Evolutionary conservation across 805 yeast genomes (phyloP), one percentile per base, ranked within the genome.

Genomic region (Dipodascopsis uninucleata): DNA sequence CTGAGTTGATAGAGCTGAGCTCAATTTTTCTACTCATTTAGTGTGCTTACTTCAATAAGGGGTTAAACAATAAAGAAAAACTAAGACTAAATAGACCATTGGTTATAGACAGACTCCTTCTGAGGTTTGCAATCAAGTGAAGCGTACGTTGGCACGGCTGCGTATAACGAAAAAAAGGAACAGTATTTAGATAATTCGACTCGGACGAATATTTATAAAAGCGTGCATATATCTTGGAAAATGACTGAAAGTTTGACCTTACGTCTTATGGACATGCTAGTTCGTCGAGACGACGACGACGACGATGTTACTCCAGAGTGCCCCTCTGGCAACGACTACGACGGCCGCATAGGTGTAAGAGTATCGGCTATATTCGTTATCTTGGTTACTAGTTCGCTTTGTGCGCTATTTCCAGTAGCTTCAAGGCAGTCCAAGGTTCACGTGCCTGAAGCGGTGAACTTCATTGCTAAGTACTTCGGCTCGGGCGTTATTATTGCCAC

Each of bases 401-500:
- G 56, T 40, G 68, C 71, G 55, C 74, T 49, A 43, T 78, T 63
- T 78, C 85, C 57, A 50, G 68, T 58, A 20, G 57, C 61, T 6
- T 58, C 69, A 14, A 42, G 47, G 33, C 49, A 52, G 36, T 31
- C 55, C 10, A 40, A 40, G 5, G 16, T 43, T 17, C 25, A 26
- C 10, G 46, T 51, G 10, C 55, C 50, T 3, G 47, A 51, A 12
- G 31, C 39, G 32, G 25, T 44, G 33, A 54, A 50, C 46, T 40
- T 55, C 28, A 24, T 53, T 23, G 51, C 53, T 20, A 51, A 53
- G 31, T 58, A 55, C 45, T 58, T 58, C 39, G 90, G 90, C 56
- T 74, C 86, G 3, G 90, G 90, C 41, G 89, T 82, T 36, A 82
- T 82, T 55, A 69, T 82, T 3, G 83, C 89, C 8, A 82, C 90